Conservation (phyloP, 1,139 yeast genomes). For the Suzukiozyma palmioleophila region DNA sequence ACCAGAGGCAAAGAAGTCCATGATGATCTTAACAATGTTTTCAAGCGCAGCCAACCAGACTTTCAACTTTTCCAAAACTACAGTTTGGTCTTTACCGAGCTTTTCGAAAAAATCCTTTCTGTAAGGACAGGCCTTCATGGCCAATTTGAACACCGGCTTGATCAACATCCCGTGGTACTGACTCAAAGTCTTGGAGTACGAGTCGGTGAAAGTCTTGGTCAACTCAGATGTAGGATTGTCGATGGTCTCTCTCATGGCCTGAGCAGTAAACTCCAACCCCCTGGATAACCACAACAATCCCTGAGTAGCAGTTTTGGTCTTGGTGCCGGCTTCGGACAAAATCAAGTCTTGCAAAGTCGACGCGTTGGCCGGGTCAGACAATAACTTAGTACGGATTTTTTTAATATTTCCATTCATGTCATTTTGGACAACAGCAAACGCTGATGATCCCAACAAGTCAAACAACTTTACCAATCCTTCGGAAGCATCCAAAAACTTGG, state of each 20-base stretch:
- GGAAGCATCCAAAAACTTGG: conserved; percentile 76
- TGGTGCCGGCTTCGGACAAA: conserved; percentile 60
- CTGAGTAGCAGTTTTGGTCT: conserved; percentile 80
- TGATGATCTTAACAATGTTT: conserved; percentile 64
- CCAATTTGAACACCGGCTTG: conserved; percentile 84
- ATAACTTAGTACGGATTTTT: conserved; percentile 65
- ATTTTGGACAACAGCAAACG: conserved; percentile 78
- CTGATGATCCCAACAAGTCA: conserved; percentile 80
- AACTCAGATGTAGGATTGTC: conserved; percentile 60
- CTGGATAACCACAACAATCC: conserved; percentile 85
- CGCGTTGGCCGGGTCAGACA: conserved; percentile 59
- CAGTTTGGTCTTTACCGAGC: conserved; percentile 67
- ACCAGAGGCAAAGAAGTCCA: conserved; percentile 73
- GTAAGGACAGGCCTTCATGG: conserved; percentile 95
- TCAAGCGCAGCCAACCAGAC: conserved; percentile 79
- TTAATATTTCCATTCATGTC: conserved; percentile 86
- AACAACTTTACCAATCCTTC: conserved; percentile 80
- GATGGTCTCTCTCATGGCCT: conserved; percentile 78
- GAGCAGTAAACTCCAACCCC: conserved; percentile 86
- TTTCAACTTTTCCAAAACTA: conserved; percentile 59
- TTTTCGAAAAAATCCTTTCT: conserved; percentile 80
- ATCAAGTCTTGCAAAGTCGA: conserved; percentile 75
- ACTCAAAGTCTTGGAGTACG: conserved; percentile 74
- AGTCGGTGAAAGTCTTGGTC: conserved; percentile 74
- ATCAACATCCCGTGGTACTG: conserved; percentile 79